phyloP scores from a whole-genome alignment of 2,329 filamentous ascomycete genomes.

The Zopfia rhizophila region DNA sequence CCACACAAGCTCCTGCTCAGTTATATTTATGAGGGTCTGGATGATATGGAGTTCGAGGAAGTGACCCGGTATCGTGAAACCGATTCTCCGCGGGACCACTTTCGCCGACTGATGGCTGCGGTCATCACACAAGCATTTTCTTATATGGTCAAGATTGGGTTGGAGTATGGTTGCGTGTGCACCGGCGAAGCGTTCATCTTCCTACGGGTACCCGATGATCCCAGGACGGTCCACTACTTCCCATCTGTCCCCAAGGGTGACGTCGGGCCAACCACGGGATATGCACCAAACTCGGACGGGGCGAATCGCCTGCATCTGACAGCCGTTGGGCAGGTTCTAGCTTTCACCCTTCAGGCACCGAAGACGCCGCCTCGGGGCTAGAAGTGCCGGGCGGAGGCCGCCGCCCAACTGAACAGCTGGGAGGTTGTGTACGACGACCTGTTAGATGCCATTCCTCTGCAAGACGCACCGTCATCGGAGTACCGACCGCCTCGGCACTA shows the following conservation, averaged over 20 bases:
- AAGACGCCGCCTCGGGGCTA: slow-evolving; percentile 15
- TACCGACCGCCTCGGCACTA: slow-evolving; percentile 20
- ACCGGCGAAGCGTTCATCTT: slow-evolving; percentile 59
- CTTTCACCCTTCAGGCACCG: slow-evolving; percentile 24
- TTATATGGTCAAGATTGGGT: slow-evolving; percentile 61
- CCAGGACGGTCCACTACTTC: slow-evolving; percentile 44
- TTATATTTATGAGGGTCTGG: slow-evolving; percentile 57
- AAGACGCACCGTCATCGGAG: slow-evolving; percentile 31
- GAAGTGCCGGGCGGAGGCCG: slow-evolving; percentile 15
- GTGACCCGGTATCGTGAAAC: slow-evolving; percentile 48
- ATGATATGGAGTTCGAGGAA: slow-evolving; percentile 54
- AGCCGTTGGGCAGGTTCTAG: slow-evolving; percentile 26
- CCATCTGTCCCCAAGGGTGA: slow-evolving; percentile 44
- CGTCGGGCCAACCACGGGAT: slow-evolving; percentile 34
- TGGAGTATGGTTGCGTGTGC: slow-evolving; percentile 57
- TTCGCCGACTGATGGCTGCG: slow-evolving; percentile 53
- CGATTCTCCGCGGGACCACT: slow-evolving; percentile 48
- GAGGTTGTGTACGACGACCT: slow-evolving; percentile 26
- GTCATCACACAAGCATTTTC: slow-evolving; percentile 61
- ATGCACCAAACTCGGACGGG: slow-evolving; percentile 14
- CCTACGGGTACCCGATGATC: slow-evolving; percentile 48
- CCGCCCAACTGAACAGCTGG: slow-evolving; percentile 19
- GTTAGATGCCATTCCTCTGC: slow-evolving; percentile 14
- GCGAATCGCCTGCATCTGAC: slow-evolving; percentile 25
- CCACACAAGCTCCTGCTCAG: slow-evolving; percentile 58